phyloP scores from a whole-genome alignment of 2,329 filamentous ascomycete species.

The Colletotrichum truncatum region DNA sequence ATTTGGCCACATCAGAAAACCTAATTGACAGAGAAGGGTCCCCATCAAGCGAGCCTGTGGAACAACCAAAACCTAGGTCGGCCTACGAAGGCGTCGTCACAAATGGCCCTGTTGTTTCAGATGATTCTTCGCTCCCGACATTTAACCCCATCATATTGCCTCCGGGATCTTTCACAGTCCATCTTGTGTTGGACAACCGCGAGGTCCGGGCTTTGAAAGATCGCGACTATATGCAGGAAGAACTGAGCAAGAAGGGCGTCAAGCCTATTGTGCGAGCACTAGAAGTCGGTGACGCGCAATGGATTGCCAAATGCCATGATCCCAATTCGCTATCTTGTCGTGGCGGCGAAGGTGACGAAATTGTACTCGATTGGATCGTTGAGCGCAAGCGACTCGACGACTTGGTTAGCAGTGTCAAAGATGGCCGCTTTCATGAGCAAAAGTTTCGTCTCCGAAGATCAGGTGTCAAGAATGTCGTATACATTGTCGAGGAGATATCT shows the following conservation, averaged over 20 bases:
- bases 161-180: constrained; percentile 74
- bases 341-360: constrained; percentile 72
- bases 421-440: constrained; percentile 84
- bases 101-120: constrained; percentile 43
- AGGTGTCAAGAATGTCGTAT: constrained; percentile 80
- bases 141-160: constrained; percentile 70
- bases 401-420: constrained; percentile 81
- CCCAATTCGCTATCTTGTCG: constrained; percentile 61
- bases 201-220: constrained; percentile 79
- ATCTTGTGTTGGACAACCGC: constrained; percentile 78
- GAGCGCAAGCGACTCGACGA: constrained; percentile 86
- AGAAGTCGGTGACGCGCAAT: constrained; percentile 79
- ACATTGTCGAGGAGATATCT: constrained; percentile 78
- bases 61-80: constrained; percentile 33
- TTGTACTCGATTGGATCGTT: constrained; percentile 82
- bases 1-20: neutral
- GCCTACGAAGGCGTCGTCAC: constrained; percentile 50
- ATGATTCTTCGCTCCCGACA: constrained; percentile 46
- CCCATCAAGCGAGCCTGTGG: constrained; percentile 15
- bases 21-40: neutral
- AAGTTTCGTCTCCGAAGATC: constrained; percentile 81
- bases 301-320: constrained; percentile 79
- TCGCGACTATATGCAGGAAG: constrained; percentile 79
- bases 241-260: constrained; percentile 73
- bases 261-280: constrained; percentile 73